A percentile compares a stretch with the other conserved stretches of the same genome.
Conservation (phyloP, 331 rosid species). For the Dryas integrifolia region DNA sequence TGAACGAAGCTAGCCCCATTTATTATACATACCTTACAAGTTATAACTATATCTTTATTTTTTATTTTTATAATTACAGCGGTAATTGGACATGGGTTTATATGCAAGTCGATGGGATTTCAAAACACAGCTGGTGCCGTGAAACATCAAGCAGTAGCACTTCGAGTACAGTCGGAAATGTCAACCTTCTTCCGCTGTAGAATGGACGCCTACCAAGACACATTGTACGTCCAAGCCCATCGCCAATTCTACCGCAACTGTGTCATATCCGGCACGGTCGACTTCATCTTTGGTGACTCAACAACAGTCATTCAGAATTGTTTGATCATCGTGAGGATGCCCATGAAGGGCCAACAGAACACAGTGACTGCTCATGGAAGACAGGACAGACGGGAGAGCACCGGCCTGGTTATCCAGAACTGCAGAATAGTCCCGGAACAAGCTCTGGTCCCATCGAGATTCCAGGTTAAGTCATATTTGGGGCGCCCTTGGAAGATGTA, state of each 20-base stretch:
- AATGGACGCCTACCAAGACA: slow-evolving; percentile 51
- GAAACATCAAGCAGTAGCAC: slow-evolving; percentile 58
- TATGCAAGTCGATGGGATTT: slow-evolving; percentile 47
- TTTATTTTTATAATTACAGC: slow-evolving; percentile 22
- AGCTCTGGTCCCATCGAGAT: slow-evolving; percentile 22
- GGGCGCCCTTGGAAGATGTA: slow-evolving; percentile 52
- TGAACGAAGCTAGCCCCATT: no score
- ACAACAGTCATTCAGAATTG: slow-evolving; percentile 42
- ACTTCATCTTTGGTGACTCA: slow-evolving; percentile 53
- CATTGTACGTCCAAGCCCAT: slow-evolving; percentile 37
- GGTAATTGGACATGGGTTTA: slow-evolving; percentile 34
- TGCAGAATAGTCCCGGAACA: slow-evolving; percentile 47
- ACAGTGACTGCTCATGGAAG: slow-evolving; percentile 46
- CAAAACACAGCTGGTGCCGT: slow-evolving; percentile 47
- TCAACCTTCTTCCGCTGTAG: slow-evolving; percentile 42
- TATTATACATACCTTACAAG: neutral
- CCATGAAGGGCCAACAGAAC: slow-evolving; percentile 38
- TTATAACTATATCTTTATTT: neutral
- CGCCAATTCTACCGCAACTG: slow-evolving; percentile 52
- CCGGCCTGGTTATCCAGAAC: slow-evolving; percentile 52
- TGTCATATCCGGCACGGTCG: slow-evolving; percentile 45
- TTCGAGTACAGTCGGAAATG: slow-evolving; percentile 40
- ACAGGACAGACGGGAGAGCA: slow-evolving; percentile 2
- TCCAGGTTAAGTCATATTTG: slow-evolving; percentile 32
- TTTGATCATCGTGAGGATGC: slow-evolving; percentile 31